phyloP scores from a whole-genome alignment of 345 rosid genomes.

The rapeseed (Brassica napus) region DNA sequence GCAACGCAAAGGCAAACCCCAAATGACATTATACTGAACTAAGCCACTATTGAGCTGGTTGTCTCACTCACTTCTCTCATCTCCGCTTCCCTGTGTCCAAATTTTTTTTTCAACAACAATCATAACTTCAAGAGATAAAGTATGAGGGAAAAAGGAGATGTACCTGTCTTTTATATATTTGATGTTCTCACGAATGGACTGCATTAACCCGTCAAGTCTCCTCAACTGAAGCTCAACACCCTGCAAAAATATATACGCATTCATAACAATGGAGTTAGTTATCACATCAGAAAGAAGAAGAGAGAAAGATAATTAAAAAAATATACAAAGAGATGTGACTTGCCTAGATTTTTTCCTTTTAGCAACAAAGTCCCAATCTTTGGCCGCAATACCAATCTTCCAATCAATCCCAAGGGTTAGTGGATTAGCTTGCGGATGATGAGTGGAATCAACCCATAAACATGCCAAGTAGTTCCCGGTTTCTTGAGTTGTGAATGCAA shows the following conservation, averaged over 20 bases:
- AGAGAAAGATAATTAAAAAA: background rate
- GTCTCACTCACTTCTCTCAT: conserved; percentile 73
- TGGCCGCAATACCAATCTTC: conserved; percentile 87
- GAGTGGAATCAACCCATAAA: conserved; percentile 57
- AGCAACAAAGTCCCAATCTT: conserved; percentile 97
- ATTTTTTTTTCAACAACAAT: background rate
- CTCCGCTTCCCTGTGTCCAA: conserved; percentile 61
- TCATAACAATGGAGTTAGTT: background rate
- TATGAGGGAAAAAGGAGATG: conserved; percentile 1
- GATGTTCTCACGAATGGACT: conserved; percentile 62
- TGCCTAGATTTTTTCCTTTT: conserved; percentile 88
- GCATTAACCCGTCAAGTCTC: conserved; percentile 70
- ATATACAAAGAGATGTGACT: conserved; percentile 16
- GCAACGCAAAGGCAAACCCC: conserved; percentile 62
- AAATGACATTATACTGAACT: conserved; percentile 81
- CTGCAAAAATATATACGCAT: conserved; percentile 41
- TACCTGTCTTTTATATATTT: conserved; percentile 67
- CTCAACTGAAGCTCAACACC: conserved; percentile 86
- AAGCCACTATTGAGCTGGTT: conserved; percentile 72
- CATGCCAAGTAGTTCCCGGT: conserved; percentile 83
- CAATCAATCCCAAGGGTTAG: conserved; percentile 74
- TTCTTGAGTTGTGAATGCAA: conserved; percentile 88
- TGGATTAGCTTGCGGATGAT: conserved; percentile 39
- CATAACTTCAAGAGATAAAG: conserved; percentile 7
- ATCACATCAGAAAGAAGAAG: background rate